These are phyloP conservation scores for Pseudocercospora pini-densiflorae DNA, from an alignment of 2,329 filamentous ascomycete genomes.

Conservation along the genomic window DNA sequence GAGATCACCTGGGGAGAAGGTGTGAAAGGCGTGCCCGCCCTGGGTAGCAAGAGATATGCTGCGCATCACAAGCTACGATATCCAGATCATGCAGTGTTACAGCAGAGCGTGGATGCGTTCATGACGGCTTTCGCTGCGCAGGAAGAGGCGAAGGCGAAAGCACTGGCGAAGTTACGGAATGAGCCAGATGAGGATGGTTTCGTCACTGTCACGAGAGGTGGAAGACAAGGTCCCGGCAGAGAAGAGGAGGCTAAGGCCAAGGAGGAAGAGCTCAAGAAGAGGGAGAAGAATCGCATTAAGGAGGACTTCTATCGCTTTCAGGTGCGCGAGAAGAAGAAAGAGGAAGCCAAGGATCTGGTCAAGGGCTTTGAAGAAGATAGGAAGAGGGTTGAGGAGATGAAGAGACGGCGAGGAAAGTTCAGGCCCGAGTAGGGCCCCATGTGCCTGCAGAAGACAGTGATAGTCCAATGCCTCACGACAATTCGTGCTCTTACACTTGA, in stretches of 20 bases:
- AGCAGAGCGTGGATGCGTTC: constrained; percentile 79
- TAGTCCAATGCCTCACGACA: too few relatives aligned
- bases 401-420: constrained; percentile 32
- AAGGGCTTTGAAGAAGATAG: constrained; percentile 66
- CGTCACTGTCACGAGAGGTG: constrained; percentile 84
- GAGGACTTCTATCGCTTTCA: constrained; percentile 86
- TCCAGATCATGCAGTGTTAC: constrained; percentile 68
- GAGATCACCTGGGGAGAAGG: constrained; percentile 71
- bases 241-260: constrained; percentile 64
- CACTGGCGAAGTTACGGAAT: constrained; percentile 68
- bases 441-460: too few relatives aligned
- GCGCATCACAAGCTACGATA: constrained; percentile 73
- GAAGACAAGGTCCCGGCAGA: constrained; percentile 72
- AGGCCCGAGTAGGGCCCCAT: constrained; percentile 22
- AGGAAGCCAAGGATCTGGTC: constrained; percentile 70
- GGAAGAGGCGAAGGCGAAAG: constrained; percentile 67
- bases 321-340: constrained; percentile 77
- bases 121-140: constrained; percentile 76
- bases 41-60: constrained; percentile 61
- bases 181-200: constrained; percentile 96
- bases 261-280: constrained; percentile 65
- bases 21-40: constrained; percentile 58
- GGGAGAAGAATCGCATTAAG: constrained; percentile 64
- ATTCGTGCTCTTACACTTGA: too few relatives aligned
- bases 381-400: constrained; percentile 33